These are phyloP conservation scores for Periglandula ipomoeae DNA, from an alignment of 2,329 filamentous ascomycete species.

Conservation along the genomic window DNA sequence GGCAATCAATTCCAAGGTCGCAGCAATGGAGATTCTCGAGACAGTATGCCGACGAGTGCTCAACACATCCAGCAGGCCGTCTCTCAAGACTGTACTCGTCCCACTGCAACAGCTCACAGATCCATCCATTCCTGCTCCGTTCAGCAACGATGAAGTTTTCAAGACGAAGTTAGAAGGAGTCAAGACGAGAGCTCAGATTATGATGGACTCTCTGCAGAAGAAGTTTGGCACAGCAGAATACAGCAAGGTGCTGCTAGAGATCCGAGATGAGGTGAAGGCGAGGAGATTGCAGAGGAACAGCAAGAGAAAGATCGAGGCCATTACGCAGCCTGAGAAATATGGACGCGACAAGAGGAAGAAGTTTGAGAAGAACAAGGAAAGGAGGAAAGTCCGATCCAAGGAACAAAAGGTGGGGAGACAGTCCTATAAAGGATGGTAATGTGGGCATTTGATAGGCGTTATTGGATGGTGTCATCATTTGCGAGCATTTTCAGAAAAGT, in stretches of 20 bases:
- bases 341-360: constrained; percentile 74
- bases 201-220: constrained; percentile 76
- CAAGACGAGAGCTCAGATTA: constrained; percentile 61
- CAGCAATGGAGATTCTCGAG: constrained; percentile 65
- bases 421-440: constrained; percentile 49
- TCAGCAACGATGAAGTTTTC: constrained; percentile 62
- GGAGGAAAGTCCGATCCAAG: constrained; percentile 67
- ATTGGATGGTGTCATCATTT: constrained; percentile 1
- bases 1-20: constrained; percentile 63
- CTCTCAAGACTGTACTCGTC: constrained; percentile 50
- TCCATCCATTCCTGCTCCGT: constrained; percentile 60
- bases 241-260: constrained; percentile 61
- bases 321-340: constrained; percentile 70
- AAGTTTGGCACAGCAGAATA: constrained; percentile 76
- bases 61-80: constrained; percentile 46
- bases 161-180: constrained; percentile 60
- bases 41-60: constrained; percentile 57
- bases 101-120: constrained; percentile 79
- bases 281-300: constrained; percentile 64
- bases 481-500: neutral
- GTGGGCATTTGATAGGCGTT: constrained; percentile 18
- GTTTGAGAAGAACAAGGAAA: constrained; percentile 74
- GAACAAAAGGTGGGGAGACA: constrained; percentile 65
- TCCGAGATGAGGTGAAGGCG: constrained; percentile 62
- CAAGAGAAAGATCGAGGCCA: constrained; percentile 85